Percentiles rank a stretch among this genome's conserved stretches.
Evolutionary conservation across 2,329 filamentous ascomycete species (phyloP).

Genomic region (Scedosporium minutisporum): DNA sequence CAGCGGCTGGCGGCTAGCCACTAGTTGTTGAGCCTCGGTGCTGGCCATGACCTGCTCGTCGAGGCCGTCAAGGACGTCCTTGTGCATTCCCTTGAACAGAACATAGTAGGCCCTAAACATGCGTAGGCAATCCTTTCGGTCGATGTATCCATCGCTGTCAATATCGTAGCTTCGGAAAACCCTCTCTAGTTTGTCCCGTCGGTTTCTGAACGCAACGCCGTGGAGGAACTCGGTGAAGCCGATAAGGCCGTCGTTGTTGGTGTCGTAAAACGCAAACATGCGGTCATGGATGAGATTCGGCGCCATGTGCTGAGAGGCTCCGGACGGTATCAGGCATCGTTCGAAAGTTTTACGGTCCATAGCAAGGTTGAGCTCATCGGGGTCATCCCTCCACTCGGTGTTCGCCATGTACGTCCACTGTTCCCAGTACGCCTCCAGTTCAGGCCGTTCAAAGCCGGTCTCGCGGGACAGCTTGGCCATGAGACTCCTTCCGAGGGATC

Average conservation of each 20-base stretch:
- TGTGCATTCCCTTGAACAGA: conserved; percentile 80
- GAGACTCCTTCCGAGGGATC: conserved; percentile 56
- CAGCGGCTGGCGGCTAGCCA: conserved; percentile 65
- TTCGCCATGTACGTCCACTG: conserved; percentile 94
- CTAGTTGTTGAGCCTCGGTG: conserved; percentile 65
- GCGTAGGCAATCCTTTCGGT: conserved; percentile 76
- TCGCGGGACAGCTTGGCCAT: conserved; percentile 60
- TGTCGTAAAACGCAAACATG: conserved; percentile 95
- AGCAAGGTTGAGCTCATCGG: conserved; percentile 65
- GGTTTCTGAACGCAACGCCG: conserved; percentile 62
- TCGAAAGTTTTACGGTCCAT: conserved; percentile 93
- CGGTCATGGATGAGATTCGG: conserved; percentile 91
- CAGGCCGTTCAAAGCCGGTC: conserved; percentile 72
- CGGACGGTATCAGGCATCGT: conserved; percentile 78
- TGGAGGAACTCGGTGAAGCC: conserved; percentile 86
- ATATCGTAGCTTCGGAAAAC: conserved; percentile 89
- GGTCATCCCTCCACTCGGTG: conserved; percentile 73
- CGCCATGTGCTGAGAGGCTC: conserved; percentile 63
- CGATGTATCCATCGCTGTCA: conserved; percentile 77
- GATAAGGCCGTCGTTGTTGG: conserved; percentile 78
- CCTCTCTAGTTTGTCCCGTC: conserved; percentile 58
- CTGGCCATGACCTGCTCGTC: conserved; percentile 71
- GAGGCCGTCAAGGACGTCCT: conserved; percentile 68
- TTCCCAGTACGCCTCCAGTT: conserved; percentile 90
- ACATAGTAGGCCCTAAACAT: conserved; percentile 91